Evolutionary conservation across 176 grass and related monocot genomes (phyloP).

Genomic region (Eleusine coracana): DNA sequence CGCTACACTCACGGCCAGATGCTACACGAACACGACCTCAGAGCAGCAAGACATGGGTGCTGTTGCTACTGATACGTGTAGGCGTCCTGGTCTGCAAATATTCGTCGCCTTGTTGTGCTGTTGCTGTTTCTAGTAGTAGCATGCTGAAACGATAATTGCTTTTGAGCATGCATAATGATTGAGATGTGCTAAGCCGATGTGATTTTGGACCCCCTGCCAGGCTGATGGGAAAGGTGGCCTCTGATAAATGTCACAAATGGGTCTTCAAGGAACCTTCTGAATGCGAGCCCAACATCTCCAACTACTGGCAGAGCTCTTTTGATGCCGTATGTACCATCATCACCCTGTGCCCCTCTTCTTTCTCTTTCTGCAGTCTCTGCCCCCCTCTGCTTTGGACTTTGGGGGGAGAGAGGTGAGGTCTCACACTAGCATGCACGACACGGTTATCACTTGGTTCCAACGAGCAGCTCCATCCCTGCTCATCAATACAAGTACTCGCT

Average conservation of each 20-base stretch:
- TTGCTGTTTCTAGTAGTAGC: not conserved
- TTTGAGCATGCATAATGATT: conserved; percentile 10
- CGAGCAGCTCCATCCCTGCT: conserved; percentile 10
- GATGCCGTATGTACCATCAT: conserved; percentile 86
- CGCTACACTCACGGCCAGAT: conserved; percentile 18
- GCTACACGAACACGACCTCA: not conserved
- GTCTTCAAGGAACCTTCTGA: conserved; percentile 99
- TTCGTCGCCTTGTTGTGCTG: not conserved
- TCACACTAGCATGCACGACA: not conserved
- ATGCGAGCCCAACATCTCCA: conserved; percentile 98
- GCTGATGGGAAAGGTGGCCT: conserved; percentile 99
- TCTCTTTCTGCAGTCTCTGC: conserved; percentile 41
- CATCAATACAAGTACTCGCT: not conserved
- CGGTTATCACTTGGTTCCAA: conserved; percentile 15
- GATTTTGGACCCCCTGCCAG: conserved; percentile 68
- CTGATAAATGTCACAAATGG: conserved; percentile 99
- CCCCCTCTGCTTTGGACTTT: conserved; percentile 18
- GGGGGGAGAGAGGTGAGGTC: too few species aligned
- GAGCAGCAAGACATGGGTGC: not conserved
- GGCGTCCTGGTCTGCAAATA: not conserved
- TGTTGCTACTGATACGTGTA: not conserved
- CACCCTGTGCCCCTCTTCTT: not conserved
- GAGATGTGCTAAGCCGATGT: conserved; percentile 37
- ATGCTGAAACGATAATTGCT: not conserved
- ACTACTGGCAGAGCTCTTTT: conserved; percentile 99